These are phyloP conservation scores for cucumber (Cucumis sativus) DNA, from an alignment of 306 rosid species.

Conservation along the genomic window DNA sequence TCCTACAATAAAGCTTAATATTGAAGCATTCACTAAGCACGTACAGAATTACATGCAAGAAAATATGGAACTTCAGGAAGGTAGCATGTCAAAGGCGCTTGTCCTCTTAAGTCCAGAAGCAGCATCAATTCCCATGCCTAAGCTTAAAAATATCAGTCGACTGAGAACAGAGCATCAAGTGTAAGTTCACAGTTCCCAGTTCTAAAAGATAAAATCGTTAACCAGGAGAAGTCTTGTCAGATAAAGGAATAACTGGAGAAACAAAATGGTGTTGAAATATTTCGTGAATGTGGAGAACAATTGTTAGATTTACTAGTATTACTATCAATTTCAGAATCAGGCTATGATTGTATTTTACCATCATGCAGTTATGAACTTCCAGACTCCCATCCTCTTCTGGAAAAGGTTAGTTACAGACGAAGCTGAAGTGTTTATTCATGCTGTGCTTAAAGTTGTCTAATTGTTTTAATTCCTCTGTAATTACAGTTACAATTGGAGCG, in stretches of 20 bases:
- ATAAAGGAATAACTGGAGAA: neutral
- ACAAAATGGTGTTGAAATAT: neutral
- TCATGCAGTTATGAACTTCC: slow-evolving; percentile 66
- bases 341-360: slow-evolving; percentile 19
- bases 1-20: slow-evolving; percentile 6
- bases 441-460: neutral
- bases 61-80: neutral
- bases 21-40: slow-evolving; percentile 8
- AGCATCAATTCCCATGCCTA: slow-evolving; percentile 12
- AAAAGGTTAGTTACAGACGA: slow-evolving; percentile 36
- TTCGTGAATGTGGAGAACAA: neutral
- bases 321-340: neutral
- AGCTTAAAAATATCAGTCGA: slow-evolving; percentile 36
- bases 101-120: slow-evolving; percentile 14
- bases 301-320: neutral
- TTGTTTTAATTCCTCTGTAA: neutral
- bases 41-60: slow-evolving; percentile 7
- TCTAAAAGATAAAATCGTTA: slow-evolving; percentile 2
- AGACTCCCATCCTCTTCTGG: slow-evolving; percentile 54
- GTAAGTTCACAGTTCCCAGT: slow-evolving; percentile 33
- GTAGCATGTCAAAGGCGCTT: slow-evolving; percentile 19
- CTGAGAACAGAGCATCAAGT: slow-evolving; percentile 44
- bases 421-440: neutral
- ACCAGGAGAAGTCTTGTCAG: neutral
- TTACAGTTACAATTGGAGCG: slow-evolving; percentile 33